Conservation (phyloP, 192 early-diverging fungal species). For the Coemansia javaensis region DNA sequence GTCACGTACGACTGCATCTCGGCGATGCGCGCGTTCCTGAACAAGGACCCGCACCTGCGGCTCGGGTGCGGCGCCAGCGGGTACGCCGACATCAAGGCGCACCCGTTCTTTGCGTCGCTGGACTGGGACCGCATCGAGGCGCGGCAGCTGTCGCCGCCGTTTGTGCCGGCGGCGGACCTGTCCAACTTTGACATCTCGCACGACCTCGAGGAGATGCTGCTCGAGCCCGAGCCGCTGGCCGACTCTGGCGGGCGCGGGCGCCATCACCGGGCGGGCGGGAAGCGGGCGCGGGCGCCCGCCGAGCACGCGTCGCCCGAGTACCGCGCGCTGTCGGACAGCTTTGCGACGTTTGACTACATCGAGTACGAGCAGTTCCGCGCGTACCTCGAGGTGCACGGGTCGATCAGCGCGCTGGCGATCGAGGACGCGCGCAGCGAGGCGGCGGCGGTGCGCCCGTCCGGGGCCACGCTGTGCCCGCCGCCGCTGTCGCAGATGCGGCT, state of each 20-base stretch:
- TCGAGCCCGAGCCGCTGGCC: slow-evolving; percentile 94
- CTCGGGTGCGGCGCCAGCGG: slow-evolving; percentile 78
- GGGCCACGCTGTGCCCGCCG: neutral
- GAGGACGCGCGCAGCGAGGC: slow-evolving; percentile 14
- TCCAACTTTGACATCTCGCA: slow-evolving; percentile 96
- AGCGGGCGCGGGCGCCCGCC: slow-evolving; percentile 26
- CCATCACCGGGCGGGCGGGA: slow-evolving; percentile 60
- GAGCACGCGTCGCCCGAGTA: slow-evolving; percentile 53
- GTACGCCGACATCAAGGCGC: slow-evolving; percentile 58
- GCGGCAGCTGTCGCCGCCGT: slow-evolving; percentile 73
- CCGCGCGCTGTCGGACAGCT: slow-evolving; percentile 64
- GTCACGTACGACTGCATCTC: slow-evolving; percentile 65
- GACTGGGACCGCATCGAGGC: slow-evolving; percentile 72
- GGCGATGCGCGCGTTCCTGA: slow-evolving; percentile 69
- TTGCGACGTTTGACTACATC: slow-evolving; percentile 76
- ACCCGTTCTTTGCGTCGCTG: slow-evolving; percentile 74
- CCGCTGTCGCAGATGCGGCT: slow-evolving; percentile 21
- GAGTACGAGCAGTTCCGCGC: slow-evolving; percentile 72
- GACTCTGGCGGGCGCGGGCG: slow-evolving; percentile 60
- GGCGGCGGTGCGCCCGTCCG: neutral
- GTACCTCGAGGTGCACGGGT: slow-evolving; percentile 54
- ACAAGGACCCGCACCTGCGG: slow-evolving; percentile 67
- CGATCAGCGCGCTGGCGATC: slow-evolving; percentile 26
- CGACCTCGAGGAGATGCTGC: slow-evolving; percentile 90
- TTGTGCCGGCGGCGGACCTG: slow-evolving; percentile 78